Percentiles rank a stretch among this genome's conserved stretches.
These are phyloP conservation scores for Oryza nivara DNA, from an alignment of 176 grass and related monocot genomes.

Conservation along the genomic window DNA sequence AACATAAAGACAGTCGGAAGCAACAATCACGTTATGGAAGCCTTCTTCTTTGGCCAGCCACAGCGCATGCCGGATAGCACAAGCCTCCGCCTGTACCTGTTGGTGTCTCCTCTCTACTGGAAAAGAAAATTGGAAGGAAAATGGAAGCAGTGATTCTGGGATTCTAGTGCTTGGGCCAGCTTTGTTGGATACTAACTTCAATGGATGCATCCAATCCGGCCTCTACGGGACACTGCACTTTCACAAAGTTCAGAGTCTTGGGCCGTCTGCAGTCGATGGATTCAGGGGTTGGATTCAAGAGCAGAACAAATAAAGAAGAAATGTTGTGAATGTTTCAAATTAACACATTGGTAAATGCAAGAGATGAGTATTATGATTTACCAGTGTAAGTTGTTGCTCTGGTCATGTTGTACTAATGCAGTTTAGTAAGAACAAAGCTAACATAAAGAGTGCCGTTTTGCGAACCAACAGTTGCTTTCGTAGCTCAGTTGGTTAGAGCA, in stretches of 20 bases:
- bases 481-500: constrained; percentile 97
- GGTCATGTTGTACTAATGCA: too few relatives aligned
- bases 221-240: not conserved
- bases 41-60: too few relatives aligned
- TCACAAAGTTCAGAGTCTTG: not conserved
- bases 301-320: not conserved
- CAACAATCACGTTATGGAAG: too few relatives aligned
- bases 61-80: too few relatives aligned
- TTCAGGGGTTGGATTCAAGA: not conserved
- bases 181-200: not conserved
- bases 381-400: not conserved
- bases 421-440: not conserved
- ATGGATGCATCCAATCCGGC: too few relatives aligned
- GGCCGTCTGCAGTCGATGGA: not conserved
- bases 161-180: not conserved
- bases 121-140: not conserved
- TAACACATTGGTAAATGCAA: not conserved
- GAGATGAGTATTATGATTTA: not conserved
- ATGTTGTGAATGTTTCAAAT: not conserved
- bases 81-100: not conserved
- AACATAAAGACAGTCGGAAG: too few relatives aligned
- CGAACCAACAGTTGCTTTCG: constrained; percentile 40
- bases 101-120: not conserved
- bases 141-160: not conserved
- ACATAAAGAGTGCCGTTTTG: not conserved